Conservation (phyloP, 75 land plant species). For the Chamaecyparis obtusa region DNA sequence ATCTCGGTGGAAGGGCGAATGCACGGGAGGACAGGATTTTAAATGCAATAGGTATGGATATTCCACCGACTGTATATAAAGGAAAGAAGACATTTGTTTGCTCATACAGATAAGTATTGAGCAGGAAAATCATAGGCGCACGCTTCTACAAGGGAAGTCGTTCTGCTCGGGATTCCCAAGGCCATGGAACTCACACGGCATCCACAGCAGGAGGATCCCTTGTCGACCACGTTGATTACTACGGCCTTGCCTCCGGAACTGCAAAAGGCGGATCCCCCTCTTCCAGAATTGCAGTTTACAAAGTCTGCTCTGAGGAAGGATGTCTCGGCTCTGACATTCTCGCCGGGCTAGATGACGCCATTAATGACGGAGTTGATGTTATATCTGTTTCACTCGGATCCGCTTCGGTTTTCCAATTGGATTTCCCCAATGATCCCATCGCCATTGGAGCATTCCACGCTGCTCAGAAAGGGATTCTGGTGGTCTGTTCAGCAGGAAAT, state of each 20-base stretch:
- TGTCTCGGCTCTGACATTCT: conserved; percentile 64
- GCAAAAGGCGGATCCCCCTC: conserved; percentile 77
- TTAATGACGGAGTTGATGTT: conserved; percentile 77
- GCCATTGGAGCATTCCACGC: conserved; percentile 86
- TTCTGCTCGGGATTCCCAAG: conserved; percentile 40
- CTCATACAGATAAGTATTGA: background rate
- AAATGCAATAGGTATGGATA: conserved; percentile 13
- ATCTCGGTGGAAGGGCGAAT: conserved; percentile 66
- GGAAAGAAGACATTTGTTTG: background rate
- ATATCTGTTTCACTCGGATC: conserved; percentile 68
- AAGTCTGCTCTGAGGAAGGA: conserved; percentile 50
- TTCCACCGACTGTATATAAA: conserved; percentile 33
- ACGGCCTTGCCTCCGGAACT: conserved; percentile 64
- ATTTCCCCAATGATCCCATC: conserved; percentile 56
- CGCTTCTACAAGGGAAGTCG: conserved; percentile 31
- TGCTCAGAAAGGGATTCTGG: conserved; percentile 45
- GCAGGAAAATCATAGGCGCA: conserved; percentile 75
- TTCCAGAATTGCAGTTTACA: conserved; percentile 65
- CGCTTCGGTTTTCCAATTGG: conserved; percentile 19
- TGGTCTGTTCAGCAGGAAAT: conserved; percentile 78
- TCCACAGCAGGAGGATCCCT: conserved; percentile 62
- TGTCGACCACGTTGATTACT: conserved; percentile 37
- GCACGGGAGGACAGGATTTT: conserved; percentile 45
- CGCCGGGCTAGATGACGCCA: conserved; percentile 74
- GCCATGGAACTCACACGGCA: conserved; percentile 78